Percentiles rank a stretch among this genome's conserved stretches.
Evolutionary conservation across 805 yeast species (phyloP).

Genomic region (Kluyveromyces lactis): DNA sequence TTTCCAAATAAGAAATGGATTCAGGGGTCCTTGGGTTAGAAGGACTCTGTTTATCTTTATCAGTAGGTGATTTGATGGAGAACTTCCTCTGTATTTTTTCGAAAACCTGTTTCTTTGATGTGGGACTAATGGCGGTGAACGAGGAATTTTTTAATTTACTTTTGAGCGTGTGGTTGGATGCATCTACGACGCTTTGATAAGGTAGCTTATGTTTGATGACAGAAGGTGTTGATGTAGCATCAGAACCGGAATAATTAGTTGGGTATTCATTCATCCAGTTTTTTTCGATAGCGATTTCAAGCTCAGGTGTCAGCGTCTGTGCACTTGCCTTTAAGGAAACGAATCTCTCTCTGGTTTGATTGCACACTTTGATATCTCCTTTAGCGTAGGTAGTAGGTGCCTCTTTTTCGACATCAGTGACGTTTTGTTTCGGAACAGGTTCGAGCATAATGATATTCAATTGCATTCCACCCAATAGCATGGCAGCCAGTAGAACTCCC

Average conservation of each 20-base stretch:
- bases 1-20: neutral
- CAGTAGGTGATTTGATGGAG: neutral
- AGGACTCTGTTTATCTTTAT: neutral
- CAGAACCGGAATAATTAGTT: constrained; percentile 10
- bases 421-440: neutral
- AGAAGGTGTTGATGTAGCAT: constrained; percentile 18
- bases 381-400: neutral
- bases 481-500: constrained; percentile 3
- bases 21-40: neutral
- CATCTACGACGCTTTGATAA: too few relatives aligned
- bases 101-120: constrained; percentile 1
- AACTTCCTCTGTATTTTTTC: constrained; percentile 2
- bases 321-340: constrained; percentile 26
- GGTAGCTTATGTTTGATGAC: constrained; percentile 20
- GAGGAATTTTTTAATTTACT: constrained; percentile 2
- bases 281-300: constrained; percentile 5
- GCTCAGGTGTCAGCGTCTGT: constrained; percentile 28
- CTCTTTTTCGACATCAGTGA: neutral
- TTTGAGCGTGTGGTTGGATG: constrained; percentile 1
- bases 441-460: neutral
- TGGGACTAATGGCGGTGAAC: constrained; percentile 1
- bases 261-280: constrained; percentile 11
- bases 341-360: constrained; percentile 10
- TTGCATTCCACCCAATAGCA: constrained; percentile 4
- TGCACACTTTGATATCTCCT: neutral